Evolutionary conservation across 495 filamentous ascomycete species (phyloP), one percentile per base, ranked within the genome.

Genomic region (Penicillium cataractarum): DNA sequence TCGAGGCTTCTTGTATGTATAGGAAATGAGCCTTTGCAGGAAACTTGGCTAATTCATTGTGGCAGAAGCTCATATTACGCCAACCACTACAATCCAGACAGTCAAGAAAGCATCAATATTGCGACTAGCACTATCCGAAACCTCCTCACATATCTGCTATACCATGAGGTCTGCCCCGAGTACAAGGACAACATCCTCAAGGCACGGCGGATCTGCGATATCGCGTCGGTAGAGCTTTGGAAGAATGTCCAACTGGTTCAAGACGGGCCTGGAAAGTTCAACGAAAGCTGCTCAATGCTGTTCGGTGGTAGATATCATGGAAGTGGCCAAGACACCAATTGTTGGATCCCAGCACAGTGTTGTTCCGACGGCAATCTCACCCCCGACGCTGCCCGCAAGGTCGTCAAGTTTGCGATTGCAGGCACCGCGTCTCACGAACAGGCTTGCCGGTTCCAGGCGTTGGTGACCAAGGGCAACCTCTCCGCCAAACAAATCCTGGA

Each of bases 131-230:
- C 95, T 5, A 80, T 97, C 50, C 84, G 83, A 54, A 97, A 95
- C 74, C 97, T 97, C 73, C 84, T 96, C 60, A 92, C 92, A 65
- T 99, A 97, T 66, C 81, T 97, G 9, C 79, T 92, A 13, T 83
- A 84, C 58, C 94, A 97, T 67, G 81, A 90, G 37, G 95, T 96
- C 15, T 96, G 92, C 64, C 89, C 90, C 4, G 95, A 99, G 65
- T 88, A 93, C 71, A 77, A 67, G 0, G 78, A 82, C 0, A 83
- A 90, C 63, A 82, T 98, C 54, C 72, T 84, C 29, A 80, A 79
- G 3, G 93, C 93, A 2, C 80, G 88, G 24, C 71, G 66, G 3
- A 71, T 92, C 42, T 97, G 93, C 66, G 83, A 89, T 27, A 65
- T 80, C 26, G 92, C 90, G 13, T 79, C 86, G 9, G 76, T 79